Conservation (phyloP, 2,329 filamentous ascomycete species). For the Cladosporium oxysporum region DNA sequence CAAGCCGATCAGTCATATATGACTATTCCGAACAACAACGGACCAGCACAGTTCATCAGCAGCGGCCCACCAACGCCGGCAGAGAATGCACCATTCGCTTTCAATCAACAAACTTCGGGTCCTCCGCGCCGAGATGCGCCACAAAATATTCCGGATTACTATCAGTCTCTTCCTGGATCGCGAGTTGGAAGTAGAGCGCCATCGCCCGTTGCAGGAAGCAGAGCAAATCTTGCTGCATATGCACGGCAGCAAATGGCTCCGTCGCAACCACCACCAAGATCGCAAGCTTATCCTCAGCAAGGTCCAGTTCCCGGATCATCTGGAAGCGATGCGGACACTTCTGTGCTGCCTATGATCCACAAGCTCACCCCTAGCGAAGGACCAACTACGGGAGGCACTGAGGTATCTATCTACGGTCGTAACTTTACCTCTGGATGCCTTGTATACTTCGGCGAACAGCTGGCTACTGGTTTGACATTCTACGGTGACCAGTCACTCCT, state of each 20-base stretch:
- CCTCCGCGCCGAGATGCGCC: constrained; percentile 26
- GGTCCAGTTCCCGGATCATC: constrained; percentile 4
- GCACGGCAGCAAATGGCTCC: constrained; percentile 29
- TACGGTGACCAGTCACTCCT: constrained; percentile 81
- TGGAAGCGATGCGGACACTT: constrained; percentile 14
- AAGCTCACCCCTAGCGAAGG: constrained; percentile 84
- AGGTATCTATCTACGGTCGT: constrained; percentile 81
- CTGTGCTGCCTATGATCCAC: constrained; percentile 64
- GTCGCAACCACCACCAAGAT: constrained; percentile 14
- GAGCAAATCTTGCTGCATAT: constrained; percentile 39
- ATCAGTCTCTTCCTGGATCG: constrained; percentile 56
- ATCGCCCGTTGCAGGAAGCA: constrained; percentile 58
- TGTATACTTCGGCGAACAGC: constrained; percentile 77
- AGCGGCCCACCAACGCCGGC: constrained; percentile 37
- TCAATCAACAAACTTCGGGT: constrained; percentile 27
- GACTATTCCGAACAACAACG: constrained; percentile 35
- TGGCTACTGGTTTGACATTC: constrained; percentile 72
- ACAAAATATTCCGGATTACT: constrained; percentile 25
- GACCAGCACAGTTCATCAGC: constrained; percentile 30
- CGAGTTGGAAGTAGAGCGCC: constrained; percentile 75
- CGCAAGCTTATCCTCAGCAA: constrained; percentile 13
- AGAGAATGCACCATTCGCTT: constrained; percentile 30
- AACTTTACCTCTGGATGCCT: constrained; percentile 78
- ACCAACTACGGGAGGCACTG: constrained; percentile 78
- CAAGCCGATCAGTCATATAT: constrained; percentile 33